Conservation (phyloP, 2,329 filamentous ascomycete genomes). For the Aspergillus floridensis region DNA sequence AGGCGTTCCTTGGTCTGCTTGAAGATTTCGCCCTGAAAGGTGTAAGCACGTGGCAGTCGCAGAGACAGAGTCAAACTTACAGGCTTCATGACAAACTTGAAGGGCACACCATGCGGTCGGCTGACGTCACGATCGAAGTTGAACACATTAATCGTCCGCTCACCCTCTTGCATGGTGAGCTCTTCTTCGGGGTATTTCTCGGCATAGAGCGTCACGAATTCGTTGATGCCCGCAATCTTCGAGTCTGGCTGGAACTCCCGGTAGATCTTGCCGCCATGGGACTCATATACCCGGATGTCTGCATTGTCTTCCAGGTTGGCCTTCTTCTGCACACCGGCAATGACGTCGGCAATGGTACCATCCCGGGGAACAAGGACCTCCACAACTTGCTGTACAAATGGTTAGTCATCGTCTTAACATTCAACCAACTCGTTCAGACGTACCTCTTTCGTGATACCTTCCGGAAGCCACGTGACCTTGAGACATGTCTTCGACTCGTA, state of each 20-base stretch:
- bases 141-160: slow-evolving; percentile 73
- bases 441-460: slow-evolving; percentile 89
- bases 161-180: slow-evolving; percentile 58
- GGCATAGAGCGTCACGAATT: slow-evolving; percentile 78
- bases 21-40: slow-evolving; percentile 71
- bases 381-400: slow-evolving; percentile 60
- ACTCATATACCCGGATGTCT: slow-evolving; percentile 77
- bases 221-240: slow-evolving; percentile 76
- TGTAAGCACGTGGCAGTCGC: slow-evolving; percentile 14
- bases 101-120: slow-evolving; percentile 83
- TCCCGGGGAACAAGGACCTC: slow-evolving; percentile 88
- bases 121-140: slow-evolving; percentile 89
- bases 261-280: slow-evolving; percentile 77
- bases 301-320: slow-evolving; percentile 74
- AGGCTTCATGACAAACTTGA: slow-evolving; percentile 81
- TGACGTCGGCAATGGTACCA: slow-evolving; percentile 74
- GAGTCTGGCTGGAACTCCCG: slow-evolving; percentile 70
- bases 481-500: slow-evolving; percentile 88
- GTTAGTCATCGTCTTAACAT: slow-evolving; percentile 9
- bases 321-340: slow-evolving; percentile 75
- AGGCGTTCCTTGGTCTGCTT: slow-evolving; percentile 91
- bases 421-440: slow-evolving; percentile 21
- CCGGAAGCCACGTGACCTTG: slow-evolving; percentile 79
- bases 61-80: slow-evolving; percentile 49
- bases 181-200: slow-evolving; percentile 76